A percentile compares a stretch with the other conserved stretches of the same genome.
Evolutionary conservation across 1,284 basidiomycete species (phyloP).

Genomic region (Austroboletus novae-zelandiae): DNA sequence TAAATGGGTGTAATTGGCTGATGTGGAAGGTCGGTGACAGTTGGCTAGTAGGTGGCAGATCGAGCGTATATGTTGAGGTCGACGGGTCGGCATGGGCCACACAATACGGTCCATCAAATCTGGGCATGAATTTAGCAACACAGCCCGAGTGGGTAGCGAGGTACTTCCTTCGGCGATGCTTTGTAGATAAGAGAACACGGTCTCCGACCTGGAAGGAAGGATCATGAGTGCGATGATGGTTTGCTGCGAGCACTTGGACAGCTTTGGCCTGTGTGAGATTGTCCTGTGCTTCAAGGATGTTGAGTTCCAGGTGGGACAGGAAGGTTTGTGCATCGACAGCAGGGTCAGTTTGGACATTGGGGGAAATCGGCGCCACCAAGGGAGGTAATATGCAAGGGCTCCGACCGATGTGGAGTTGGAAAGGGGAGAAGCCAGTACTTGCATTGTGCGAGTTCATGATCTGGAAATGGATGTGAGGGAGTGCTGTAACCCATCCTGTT

Average conservation of each 20-base stretch:
- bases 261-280: not conserved
- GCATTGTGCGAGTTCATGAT: conserved; percentile 37
- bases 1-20: not conserved
- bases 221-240: not conserved
- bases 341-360: not conserved
- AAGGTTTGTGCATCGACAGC: not conserved
- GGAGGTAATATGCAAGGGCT: not conserved
- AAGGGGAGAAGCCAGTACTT: conserved; percentile 36
- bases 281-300: not conserved
- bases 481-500: conserved; percentile 38
- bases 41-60: not conserved
- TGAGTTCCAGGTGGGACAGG: too few relatives aligned
- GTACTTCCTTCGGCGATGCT: not conserved
- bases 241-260: not conserved
- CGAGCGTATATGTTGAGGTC: not conserved
- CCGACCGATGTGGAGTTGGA: conserved; percentile 31
- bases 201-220: not conserved
- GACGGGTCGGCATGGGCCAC: not conserved
- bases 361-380: not conserved
- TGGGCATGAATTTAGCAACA: not conserved
- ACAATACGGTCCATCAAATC: not conserved
- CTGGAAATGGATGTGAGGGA: conserved; percentile 38
- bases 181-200: not conserved
- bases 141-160: not conserved
- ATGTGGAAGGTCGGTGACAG: not conserved